phyloP scores from a whole-genome alignment of 2,329 filamentous ascomycete species.

The Apiospora sp. region DNA sequence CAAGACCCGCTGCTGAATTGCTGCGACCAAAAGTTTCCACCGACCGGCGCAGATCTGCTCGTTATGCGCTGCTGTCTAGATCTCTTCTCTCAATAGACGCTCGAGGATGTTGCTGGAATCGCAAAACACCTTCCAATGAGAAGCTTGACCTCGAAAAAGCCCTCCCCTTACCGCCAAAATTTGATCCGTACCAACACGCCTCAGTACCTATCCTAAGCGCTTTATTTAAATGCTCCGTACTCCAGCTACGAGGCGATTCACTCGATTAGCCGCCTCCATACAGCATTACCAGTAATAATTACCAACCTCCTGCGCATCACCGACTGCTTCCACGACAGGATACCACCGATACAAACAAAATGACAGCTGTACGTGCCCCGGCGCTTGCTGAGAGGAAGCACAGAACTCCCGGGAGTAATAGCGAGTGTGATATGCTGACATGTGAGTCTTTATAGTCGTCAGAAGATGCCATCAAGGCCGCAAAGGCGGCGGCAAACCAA shows the following conservation, averaged over 20 bases:
- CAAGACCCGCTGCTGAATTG: slow-evolving; percentile 17
- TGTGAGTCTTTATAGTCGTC: slow-evolving; percentile 32
- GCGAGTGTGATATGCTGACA: background rate
- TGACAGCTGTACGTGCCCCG: slow-evolving; percentile 48
- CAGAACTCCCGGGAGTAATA: background rate
- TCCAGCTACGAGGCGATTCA: background rate
- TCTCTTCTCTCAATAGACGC: slow-evolving; percentile 29
- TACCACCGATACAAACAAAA: slow-evolving; percentile 34
- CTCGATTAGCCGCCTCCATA: slow-evolving; percentile 10
- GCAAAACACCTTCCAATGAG: slow-evolving; percentile 37
- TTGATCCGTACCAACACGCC: slow-evolving; percentile 3
- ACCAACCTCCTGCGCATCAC: background rate
- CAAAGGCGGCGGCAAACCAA: slow-evolving; percentile 38
- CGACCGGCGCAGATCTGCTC: slow-evolving; percentile 8
- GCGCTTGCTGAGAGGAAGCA: background rate
- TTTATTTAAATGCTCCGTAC: slow-evolving; percentile 7
- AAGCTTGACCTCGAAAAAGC: slow-evolving; percentile 22
- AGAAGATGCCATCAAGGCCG: slow-evolving; percentile 41
- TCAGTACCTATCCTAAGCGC: background rate
- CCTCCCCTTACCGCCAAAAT: slow-evolving; percentile 3
- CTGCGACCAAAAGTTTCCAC: slow-evolving; percentile 15
- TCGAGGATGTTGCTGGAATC: slow-evolving; percentile 41
- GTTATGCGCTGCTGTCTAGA: slow-evolving; percentile 27
- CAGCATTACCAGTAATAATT: background rate
- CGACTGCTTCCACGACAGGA: background rate